These are phyloP conservation scores for Hypoxylon crocopeplum DNA, from an alignment of 495 filamentous ascomycete species.

Conservation along the genomic window DNA sequence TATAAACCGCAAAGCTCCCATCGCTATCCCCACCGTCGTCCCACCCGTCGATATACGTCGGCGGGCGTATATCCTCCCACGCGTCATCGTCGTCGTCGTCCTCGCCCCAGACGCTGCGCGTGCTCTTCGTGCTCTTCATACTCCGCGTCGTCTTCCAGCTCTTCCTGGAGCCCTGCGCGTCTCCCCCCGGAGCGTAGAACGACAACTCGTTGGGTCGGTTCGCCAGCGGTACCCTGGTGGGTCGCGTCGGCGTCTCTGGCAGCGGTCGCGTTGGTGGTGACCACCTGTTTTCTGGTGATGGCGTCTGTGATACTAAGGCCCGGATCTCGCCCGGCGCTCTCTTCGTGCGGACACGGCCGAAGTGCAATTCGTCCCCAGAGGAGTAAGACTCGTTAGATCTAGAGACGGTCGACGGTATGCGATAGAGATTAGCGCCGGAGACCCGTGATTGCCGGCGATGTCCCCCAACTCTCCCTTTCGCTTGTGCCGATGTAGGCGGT, in stretches of 20 bases:
- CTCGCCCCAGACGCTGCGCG: conserved; percentile 26
- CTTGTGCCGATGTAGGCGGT: conserved; percentile 14
- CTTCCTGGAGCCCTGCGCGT: conserved; percentile 4
- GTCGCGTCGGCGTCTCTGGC: conserved; percentile 31
- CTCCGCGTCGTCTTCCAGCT: conserved; percentile 27
- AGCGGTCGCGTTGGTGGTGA: conserved; percentile 20
- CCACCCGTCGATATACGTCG: conserved; percentile 36
- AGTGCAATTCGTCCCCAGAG: conserved; percentile 25
- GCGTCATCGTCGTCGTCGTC: conserved; percentile 36
- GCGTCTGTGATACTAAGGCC: conserved; percentile 16
- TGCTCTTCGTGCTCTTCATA: conserved; percentile 36
- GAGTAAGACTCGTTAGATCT: conserved; percentile 13
- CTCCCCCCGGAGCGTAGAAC: not conserved
- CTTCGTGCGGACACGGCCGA: conserved; percentile 15
- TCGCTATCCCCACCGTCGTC: conserved; percentile 31
- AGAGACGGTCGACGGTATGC: conserved; percentile 25
- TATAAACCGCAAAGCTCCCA: conserved; percentile 42
- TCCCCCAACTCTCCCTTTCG: not conserved
- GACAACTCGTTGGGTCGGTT: conserved; percentile 20
- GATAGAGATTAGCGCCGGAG: conserved; percentile 11
- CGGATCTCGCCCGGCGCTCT: conserved; percentile 4
- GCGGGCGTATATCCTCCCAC: conserved; percentile 41
- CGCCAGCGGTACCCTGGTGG: conserved; percentile 8
- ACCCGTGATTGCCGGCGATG: conserved; percentile 14
- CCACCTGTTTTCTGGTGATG: conserved; percentile 20